These are phyloP conservation scores for Xylariales sp. DNA, from an alignment of 2,329 filamentous ascomycete species.

Conservation along the genomic window DNA sequence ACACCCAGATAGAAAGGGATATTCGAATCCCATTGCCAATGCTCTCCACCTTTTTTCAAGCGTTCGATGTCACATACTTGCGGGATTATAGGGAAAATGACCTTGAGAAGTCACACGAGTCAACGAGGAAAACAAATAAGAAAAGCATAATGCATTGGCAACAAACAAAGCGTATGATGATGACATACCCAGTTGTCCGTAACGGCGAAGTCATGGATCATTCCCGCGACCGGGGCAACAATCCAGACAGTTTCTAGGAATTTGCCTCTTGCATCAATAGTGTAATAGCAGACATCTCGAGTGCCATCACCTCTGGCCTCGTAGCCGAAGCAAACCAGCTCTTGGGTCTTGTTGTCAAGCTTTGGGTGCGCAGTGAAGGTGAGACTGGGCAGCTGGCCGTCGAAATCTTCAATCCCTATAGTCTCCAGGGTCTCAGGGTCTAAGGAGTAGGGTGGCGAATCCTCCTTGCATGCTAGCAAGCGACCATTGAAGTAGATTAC, in stretches of 20 bases:
- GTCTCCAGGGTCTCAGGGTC: slow-evolving; percentile 29
- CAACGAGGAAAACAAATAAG: neutral
- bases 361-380: slow-evolving; percentile 40
- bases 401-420: slow-evolving; percentile 27
- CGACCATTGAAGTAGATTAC: slow-evolving; percentile 43
- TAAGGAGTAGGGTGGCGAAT: slow-evolving; percentile 27
- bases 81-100: slow-evolving; percentile 29
- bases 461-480: slow-evolving; percentile 40
- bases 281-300: slow-evolving; percentile 31
- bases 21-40: slow-evolving; percentile 32
- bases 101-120: slow-evolving; percentile 1
- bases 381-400: slow-evolving; percentile 25
- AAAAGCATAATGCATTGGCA: neutral
- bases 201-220: slow-evolving; percentile 38
- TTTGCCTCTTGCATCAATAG: slow-evolving; percentile 21
- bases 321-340: slow-evolving; percentile 35
- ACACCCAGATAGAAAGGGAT: slow-evolving; percentile 19
- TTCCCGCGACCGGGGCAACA: slow-evolving; percentile 26
- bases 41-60: slow-evolving; percentile 31
- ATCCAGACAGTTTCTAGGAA: slow-evolving; percentile 28
- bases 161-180: too few species aligned
- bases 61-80: slow-evolving; percentile 28
- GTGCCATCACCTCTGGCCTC: slow-evolving; percentile 35
- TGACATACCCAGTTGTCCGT: slow-evolving; percentile 32
- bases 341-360: slow-evolving; percentile 32